These are phyloP conservation scores for Knoxia roxburghii DNA, from an alignment of 257 asterid genomes.

Conservation along the genomic window DNA sequence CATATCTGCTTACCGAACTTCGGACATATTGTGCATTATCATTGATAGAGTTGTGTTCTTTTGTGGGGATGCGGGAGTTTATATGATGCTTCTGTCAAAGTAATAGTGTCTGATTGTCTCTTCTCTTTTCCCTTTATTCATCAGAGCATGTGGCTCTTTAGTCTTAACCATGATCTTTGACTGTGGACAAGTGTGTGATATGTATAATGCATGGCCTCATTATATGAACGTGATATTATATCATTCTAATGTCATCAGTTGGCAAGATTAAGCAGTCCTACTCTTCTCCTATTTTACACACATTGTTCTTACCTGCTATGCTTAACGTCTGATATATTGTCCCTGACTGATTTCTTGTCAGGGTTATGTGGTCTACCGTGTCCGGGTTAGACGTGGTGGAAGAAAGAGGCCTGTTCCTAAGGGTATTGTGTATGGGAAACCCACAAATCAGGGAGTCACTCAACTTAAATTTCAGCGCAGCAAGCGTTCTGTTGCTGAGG, in stretches of 20 bases:
- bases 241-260: neutral
- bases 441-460: slow-evolving; percentile 28
- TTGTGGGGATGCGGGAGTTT: no score
- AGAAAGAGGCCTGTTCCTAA: slow-evolving; percentile 27
- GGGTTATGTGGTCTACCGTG: slow-evolving; percentile 24
- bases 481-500: slow-evolving; percentile 25
- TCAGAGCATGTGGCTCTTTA: no score
- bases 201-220: no score
- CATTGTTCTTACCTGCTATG: neutral
- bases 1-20: slow-evolving; percentile 14
- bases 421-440: slow-evolving; percentile 25
- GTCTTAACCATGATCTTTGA: no score
- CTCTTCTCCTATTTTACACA: no score
- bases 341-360: neutral
- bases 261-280: no score
- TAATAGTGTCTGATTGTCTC: no score
- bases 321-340: neutral
- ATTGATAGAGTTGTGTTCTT: neutral
- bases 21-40: neutral
- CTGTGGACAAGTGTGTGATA: no score
- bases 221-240: no score
- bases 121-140: no score
- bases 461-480: slow-evolving; percentile 27
- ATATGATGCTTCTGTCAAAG: no score
- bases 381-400: slow-evolving; percentile 23